phyloP scores from a whole-genome alignment of 73 alveolate genomes.

The Symbiodinium natans region DNA sequence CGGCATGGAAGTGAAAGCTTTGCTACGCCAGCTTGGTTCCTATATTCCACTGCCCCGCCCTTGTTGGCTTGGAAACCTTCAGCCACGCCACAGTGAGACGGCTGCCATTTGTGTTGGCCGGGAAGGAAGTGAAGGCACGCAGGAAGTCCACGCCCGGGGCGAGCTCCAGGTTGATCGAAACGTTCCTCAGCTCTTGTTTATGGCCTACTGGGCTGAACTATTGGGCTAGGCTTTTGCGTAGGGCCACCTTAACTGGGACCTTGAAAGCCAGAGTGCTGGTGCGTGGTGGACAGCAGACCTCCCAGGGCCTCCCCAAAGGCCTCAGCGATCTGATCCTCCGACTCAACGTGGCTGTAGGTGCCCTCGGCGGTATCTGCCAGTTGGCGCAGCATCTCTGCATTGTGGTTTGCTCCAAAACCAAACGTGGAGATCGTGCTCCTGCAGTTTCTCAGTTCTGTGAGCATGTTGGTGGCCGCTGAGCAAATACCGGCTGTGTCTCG shows the following conservation, averaged over 20 bases:
- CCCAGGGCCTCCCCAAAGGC: constrained; percentile 68
- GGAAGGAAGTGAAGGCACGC: constrained; percentile 30
- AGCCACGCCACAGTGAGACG: not conserved
- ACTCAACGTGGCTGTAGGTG: constrained; percentile 67
- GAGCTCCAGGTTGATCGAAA: constrained; percentile 30
- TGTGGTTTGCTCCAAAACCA: constrained; percentile 36
- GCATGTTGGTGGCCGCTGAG: constrained; percentile 7
- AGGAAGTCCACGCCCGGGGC: constrained; percentile 31
- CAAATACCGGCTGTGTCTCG: constrained; percentile 19
- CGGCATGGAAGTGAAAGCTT: no score
- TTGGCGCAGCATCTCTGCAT: constrained; percentile 45
- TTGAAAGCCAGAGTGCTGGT: not conserved
- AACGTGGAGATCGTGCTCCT: constrained; percentile 73
- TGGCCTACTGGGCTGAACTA: no score
- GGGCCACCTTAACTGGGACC: no score
- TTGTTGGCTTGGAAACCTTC: not conserved
- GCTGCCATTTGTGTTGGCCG: no score
- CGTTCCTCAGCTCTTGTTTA: constrained; percentile 9
- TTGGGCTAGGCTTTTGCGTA: no score
- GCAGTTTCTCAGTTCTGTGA: constrained; percentile 26
- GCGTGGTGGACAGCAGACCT: constrained; percentile 54
- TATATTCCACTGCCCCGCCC: no score
- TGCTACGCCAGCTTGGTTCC: no score
- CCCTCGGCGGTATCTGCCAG: constrained; percentile 50
- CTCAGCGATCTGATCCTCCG: constrained; percentile 65